phyloP scores from a whole-genome alignment of 2,329 filamentous ascomycete species.

The Penicillium sp. region DNA sequence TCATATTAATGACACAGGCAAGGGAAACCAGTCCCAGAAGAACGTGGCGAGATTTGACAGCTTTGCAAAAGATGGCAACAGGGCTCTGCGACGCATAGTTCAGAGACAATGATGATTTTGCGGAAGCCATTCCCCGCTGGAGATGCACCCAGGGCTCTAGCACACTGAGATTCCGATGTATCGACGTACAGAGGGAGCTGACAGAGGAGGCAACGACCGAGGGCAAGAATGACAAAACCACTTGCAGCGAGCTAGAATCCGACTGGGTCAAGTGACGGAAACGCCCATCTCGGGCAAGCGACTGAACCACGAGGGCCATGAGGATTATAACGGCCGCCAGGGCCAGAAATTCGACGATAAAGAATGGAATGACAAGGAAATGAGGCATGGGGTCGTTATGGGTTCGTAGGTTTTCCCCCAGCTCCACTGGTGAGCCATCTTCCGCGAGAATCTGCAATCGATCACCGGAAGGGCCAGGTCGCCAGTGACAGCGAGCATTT shows the following conservation, averaged over 20 bases:
- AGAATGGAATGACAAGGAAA: slow-evolving; percentile 39
- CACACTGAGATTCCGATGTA: slow-evolving; percentile 39
- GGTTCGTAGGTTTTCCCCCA: slow-evolving; percentile 28
- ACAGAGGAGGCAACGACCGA: slow-evolving; percentile 39
- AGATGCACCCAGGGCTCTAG: slow-evolving; percentile 42
- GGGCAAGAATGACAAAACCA: slow-evolving; percentile 37
- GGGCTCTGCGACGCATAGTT: slow-evolving; percentile 41
- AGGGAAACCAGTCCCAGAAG: slow-evolving; percentile 34
- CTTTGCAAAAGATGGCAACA: slow-evolving; percentile 34
- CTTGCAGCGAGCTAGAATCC: slow-evolving; percentile 36
- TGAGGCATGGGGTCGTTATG: slow-evolving; percentile 38
- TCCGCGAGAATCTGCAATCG: slow-evolving; percentile 34
- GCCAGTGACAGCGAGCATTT: slow-evolving; percentile 35
- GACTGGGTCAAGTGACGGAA: slow-evolving; percentile 38
- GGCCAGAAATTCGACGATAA: slow-evolving; percentile 38
- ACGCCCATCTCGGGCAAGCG: slow-evolving; percentile 32
- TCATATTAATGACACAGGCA: slow-evolving; percentile 36
- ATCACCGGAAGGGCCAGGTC: slow-evolving; percentile 29
- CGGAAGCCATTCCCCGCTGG: slow-evolving; percentile 34
- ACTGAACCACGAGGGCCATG: slow-evolving; percentile 35
- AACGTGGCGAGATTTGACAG: slow-evolving; percentile 31
- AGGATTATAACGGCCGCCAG: slow-evolving; percentile 35
- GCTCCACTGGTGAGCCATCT: slow-evolving; percentile 33
- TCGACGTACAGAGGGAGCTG: slow-evolving; percentile 37
- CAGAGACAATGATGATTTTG: slow-evolving; percentile 32